A percentile compares a stretch with the other conserved stretches of the same genome.
Evolutionary conservation across 768 basidiomycete genomes (phyloP).

Genomic region (Psilocybe tampanensis): DNA sequence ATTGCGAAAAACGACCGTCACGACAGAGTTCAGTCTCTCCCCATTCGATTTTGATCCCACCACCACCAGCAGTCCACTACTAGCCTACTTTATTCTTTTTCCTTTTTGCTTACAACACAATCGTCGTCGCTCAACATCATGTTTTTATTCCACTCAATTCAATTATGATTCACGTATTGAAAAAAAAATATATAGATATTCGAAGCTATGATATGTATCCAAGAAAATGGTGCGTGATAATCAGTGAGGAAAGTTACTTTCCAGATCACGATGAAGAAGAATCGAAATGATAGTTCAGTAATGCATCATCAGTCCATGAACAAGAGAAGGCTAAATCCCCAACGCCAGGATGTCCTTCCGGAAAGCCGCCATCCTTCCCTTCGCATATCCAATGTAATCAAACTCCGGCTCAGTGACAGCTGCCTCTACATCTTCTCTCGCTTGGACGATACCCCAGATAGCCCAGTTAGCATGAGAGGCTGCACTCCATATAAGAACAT

Average conservation of each 20-base stretch:
- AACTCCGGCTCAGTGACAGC: conserved; percentile 72
- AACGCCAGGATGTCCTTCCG: conserved; percentile 53
- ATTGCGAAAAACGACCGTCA: conserved; percentile 19
- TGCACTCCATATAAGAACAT: conserved; percentile 88
- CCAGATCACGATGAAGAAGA: background rate
- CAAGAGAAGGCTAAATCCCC: conserved; percentile 29
- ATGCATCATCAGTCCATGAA: background rate
- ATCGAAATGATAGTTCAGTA: background rate
- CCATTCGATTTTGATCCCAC: conserved; percentile 20
- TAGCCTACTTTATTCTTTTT: conserved; percentile 32
- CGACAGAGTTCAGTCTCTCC: conserved; percentile 20
- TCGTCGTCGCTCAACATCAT: conserved; percentile 40
- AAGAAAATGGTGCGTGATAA: background rate
- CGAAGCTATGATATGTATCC: background rate
- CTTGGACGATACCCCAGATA: conserved; percentile 93
- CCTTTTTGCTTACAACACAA: conserved; percentile 44
- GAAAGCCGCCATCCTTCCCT: conserved; percentile 66
- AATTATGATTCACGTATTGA: conserved; percentile 33
- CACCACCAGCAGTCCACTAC: conserved; percentile 26
- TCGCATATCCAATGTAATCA: conserved; percentile 86
- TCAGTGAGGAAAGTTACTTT: background rate
- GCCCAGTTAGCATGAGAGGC: conserved; percentile 93
- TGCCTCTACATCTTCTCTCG: conserved; percentile 69
- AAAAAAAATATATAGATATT: background rate
- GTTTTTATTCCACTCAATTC: conserved; percentile 50